Percentiles rank a stretch among this genome's conserved stretches.
phyloP scores from a whole-genome alignment of 2,329 filamentous ascomycete species.

The Xylariaceae sp. region DNA sequence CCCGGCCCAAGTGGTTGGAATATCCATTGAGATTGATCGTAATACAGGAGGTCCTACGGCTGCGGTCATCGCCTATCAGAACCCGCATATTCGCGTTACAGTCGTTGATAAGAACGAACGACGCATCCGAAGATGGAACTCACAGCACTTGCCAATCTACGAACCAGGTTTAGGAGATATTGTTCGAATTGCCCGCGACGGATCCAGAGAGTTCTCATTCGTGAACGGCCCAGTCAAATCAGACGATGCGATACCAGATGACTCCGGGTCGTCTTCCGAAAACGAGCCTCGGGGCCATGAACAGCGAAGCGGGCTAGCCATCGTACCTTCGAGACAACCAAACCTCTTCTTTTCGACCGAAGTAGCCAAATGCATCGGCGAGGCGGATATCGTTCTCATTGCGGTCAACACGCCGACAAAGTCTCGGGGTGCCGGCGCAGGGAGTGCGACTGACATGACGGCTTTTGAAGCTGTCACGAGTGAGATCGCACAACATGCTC shows the following conservation, averaged over 20 bases:
- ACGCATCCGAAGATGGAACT: conserved; percentile 75
- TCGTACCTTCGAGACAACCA: conserved; percentile 50
- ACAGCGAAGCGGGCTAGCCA: conserved; percentile 30
- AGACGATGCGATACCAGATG: conserved; percentile 38
- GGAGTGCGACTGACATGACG: conserved; percentile 72
- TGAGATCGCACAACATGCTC: conserved; percentile 68
- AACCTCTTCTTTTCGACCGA: conserved; percentile 78
- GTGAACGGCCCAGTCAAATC: conserved; percentile 39
- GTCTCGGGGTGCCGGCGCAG: conserved; percentile 67
- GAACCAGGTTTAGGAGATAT: conserved; percentile 73
- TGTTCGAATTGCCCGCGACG: conserved; percentile 65
- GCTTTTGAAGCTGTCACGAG: conserved; percentile 71
- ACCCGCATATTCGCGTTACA: conserved; percentile 70
- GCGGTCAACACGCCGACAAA: conserved; percentile 83
- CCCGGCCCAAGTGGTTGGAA: background rate
- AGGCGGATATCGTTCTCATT: conserved; percentile 74
- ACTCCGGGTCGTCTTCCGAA: conserved; percentile 37
- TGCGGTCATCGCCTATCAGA: conserved; percentile 73
- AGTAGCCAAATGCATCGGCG: conserved; percentile 60
- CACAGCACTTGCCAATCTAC: conserved; percentile 72
- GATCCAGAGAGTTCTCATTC: conserved; percentile 49
- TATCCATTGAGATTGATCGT: conserved; percentile 2
- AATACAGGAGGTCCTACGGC: conserved; percentile 68
- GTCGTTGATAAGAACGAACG: conserved; percentile 71
- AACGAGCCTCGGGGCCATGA: conserved; percentile 34